Base-by-base conservation (phyloP, 306 rosid genomes). In the Glycyrrhiza uralensis region DNA sequence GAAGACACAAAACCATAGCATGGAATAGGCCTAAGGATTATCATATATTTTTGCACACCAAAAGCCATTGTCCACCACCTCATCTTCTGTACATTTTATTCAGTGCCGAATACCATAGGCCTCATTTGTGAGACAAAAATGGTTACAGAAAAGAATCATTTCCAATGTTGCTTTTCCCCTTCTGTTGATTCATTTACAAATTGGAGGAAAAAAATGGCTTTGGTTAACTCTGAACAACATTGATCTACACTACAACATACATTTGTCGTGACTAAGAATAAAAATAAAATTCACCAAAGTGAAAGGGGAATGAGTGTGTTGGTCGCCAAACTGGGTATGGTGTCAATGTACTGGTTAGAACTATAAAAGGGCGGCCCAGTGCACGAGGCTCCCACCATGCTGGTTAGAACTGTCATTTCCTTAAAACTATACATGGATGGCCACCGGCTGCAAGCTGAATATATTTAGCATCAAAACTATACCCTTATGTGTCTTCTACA, bases 401-500 rank as follows among this genome's bases (percentile, higher is more conserved):
- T 75, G 71, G 81, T 66, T 77, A 74, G 76, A 66, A 14, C 58
- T 50, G 71, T 61, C 63, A 70, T 49, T 79, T 85, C 67, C 63
- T 64, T 55, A 56, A 7, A 72, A 76, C 86, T 82, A 49, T 85
- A 84, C 82, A 81, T 58, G 72, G 70, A 55, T 79, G 82, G 79
- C 78, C 59, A 44, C 83, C 38, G 6, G 66, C 70, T 22, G 80
- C 32, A 49, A 45, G 72, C 56, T 54, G 84, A 85, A 67, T 44
- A 14, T 70, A n/a, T 73, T 76, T 50, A 75, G 76, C 73, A 74
- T 76, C 82, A 68, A 74, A 79, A 55, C 54, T 77, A 51, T n/a
- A 30, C 73, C 29, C 58, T 28, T 93, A 90, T 50, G 82, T 83
- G 82, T 91, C 97, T 67, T 94, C 97, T 79, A 89, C 80, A 78